Evolutionary conservation across 2,329 filamentous ascomycete species (phyloP).

Genomic region (Penicillium janthinellum): DNA sequence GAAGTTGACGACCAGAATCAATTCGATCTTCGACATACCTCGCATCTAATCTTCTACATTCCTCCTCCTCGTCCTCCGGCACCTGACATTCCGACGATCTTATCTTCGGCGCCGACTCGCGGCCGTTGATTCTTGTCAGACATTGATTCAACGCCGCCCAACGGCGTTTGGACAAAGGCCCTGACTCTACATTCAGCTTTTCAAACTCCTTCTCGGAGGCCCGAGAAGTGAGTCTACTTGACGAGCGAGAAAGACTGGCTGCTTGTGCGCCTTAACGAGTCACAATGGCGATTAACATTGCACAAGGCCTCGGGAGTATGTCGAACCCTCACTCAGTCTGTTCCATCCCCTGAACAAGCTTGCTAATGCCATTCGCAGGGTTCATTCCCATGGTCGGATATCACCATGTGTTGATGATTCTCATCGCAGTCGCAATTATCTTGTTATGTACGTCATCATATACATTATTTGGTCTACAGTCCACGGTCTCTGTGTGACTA

Average conservation of each 20-base stretch:
- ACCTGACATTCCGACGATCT: slow-evolving; percentile 33
- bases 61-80: slow-evolving; percentile 20
- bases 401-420: slow-evolving; percentile 93
- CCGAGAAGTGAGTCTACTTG: slow-evolving; percentile 43
- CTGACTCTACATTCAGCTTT: slow-evolving; percentile 9
- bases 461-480: neutral
- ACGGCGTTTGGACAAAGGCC: slow-evolving; percentile 2
- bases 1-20: slow-evolving; percentile 8
- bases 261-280: slow-evolving; percentile 10
- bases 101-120: slow-evolving; percentile 9
- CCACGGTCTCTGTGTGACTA: neutral
- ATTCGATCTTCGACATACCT: slow-evolving; percentile 11
- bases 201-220: slow-evolving; percentile 42
- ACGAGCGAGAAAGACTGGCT: slow-evolving; percentile 16
- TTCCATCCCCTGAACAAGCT: neutral
- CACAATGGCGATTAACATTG: slow-evolving; percentile 36
- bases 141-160: slow-evolving; percentile 1
- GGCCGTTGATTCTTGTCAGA: neutral
- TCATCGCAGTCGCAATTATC: slow-evolving; percentile 92
- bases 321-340: neutral
- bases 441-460: slow-evolving; percentile 73
- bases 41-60: slow-evolving; percentile 20
- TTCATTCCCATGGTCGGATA: slow-evolving; percentile 65
- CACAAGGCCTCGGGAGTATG: slow-evolving; percentile 41
- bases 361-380: slow-evolving; percentile 40